Evolutionary conservation across 2,329 filamentous ascomycete genomes (phyloP).

Genomic region (Aspergillus quadricinctus): DNA sequence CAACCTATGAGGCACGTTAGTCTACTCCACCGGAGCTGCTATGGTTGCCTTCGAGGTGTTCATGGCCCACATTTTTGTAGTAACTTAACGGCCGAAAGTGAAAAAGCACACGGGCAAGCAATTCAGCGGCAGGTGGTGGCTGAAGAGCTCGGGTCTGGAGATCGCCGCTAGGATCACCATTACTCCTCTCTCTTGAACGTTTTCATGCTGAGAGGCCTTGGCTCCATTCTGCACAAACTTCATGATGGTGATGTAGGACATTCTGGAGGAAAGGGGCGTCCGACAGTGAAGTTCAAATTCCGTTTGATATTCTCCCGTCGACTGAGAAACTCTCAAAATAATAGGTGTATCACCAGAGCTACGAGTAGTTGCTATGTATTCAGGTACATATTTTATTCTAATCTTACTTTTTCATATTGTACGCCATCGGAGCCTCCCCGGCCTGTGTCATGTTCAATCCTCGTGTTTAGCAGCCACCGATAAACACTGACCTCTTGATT

Average conservation of each 20-base stretch:
- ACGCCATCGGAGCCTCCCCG: background rate
- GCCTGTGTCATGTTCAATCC: background rate
- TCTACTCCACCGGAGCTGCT: constrained; percentile 21
- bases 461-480: background rate
- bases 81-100: background rate
- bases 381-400: background rate
- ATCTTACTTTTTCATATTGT: background rate
- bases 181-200: constrained; percentile 6
- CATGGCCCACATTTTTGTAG: constrained; percentile 12
- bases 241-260: background rate
- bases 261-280: background rate
- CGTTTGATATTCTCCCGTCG: background rate
- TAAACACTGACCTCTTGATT: background rate
- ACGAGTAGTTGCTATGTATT: too few species aligned
- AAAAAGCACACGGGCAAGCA: constrained; percentile 1
- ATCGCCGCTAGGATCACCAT: constrained; percentile 32
- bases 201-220: constrained; percentile 9
- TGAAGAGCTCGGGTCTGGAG: constrained; percentile 16
- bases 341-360: background rate
- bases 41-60: background rate
- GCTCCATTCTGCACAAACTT: background rate
- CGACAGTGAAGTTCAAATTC: background rate
- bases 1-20: constrained; percentile 8
- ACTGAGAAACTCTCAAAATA: background rate
- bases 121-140: constrained; percentile 8